Evolutionary conservation across 2,329 filamentous ascomycete genomes (phyloP).

Genomic region (Arthrobotrys iridis): DNA sequence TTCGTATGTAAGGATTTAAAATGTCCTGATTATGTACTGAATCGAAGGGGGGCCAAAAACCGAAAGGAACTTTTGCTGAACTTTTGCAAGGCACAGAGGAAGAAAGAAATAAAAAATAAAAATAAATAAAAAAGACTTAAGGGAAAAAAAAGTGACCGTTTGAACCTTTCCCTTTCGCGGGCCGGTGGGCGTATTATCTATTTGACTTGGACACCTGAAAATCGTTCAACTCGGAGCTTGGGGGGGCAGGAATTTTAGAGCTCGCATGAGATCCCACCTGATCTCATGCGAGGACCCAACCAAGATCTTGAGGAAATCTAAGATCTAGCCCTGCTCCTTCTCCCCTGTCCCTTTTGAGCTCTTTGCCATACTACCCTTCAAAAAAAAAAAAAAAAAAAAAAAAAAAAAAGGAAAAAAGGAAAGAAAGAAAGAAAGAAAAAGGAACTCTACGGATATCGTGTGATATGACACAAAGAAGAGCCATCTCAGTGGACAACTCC

Average conservation of each 20-base stretch:
- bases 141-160: slow-evolving; percentile 17
- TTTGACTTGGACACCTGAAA: slow-evolving; percentile 44
- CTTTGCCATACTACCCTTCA: background rate
- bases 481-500: slow-evolving; percentile 23
- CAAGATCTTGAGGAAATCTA: slow-evolving; percentile 33
- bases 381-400: no score
- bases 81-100: slow-evolving; percentile 19
- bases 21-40: background rate
- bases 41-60: background rate
- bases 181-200: slow-evolving; percentile 18
- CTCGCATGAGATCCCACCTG: slow-evolving; percentile 36
- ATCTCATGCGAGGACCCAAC: slow-evolving; percentile 36
- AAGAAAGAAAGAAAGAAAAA: no score
- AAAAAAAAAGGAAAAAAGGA: no score
- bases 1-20: background rate
- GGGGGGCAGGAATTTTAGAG: slow-evolving; percentile 30
- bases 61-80: slow-evolving; percentile 15
- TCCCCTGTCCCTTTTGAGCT: slow-evolving; percentile 3
- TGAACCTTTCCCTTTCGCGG: slow-evolving; percentile 4
- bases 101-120: no score
- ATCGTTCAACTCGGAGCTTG: slow-evolving; percentile 53
- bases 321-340: slow-evolving; percentile 50
- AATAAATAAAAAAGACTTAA: no score
- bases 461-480: slow-evolving; percentile 33
- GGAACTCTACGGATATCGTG: slow-evolving; percentile 32